Evolutionary conservation across 352 stramenopile species (phyloP), one percentile per base, ranked within the genome.

Genomic region (Blastocystis sp.): DNA sequence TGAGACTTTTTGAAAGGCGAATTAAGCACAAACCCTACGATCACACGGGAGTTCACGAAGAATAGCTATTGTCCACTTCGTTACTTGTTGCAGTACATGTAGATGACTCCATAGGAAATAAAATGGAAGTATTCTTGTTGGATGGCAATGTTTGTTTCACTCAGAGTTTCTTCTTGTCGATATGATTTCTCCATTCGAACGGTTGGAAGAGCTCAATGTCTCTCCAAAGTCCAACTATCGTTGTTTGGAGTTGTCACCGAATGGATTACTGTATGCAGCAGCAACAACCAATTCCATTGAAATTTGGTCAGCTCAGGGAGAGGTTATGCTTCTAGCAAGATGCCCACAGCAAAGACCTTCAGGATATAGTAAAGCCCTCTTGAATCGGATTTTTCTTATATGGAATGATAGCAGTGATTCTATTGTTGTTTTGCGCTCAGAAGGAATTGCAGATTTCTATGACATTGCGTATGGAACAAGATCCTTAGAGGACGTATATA

Each of bases 311-410:
- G 71, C 51, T 27, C 16, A 24, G n/a, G 27, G 42, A 4, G 51
- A 57, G 7, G 29, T n/a, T 16, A 24, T 27, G 32, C 24, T 83
- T 16, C 27, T 83, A 12, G 46, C 71, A 5, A 83, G 46, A 14
- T 51, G 29, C 32, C 12, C 12, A 11, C 71, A 83, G 4, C 57
- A 83, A 51, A 52, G 71, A 42, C 71, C 71, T 4, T 39, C 71
- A 32, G 71, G 71, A 29, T 83, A 83, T 27, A 83, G 71, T 43
- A 83, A 83, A 42, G 71, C 71, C 3, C 71, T 83, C 39, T 21
- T 83, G 71, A 83, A 66, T 52, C n/a, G 71, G 24, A 63, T 83
- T 66, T 83, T 83, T 42, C n/a, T 83, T 16, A 9, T 83, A 24
- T 83, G 71, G 71, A 83, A 66, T 29, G 71, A 83, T 4, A 63